A percentile compares a stretch with the other conserved stretches of the same genome.
Evolutionary conservation across 2,329 filamentous ascomycete genomes (phyloP).

Genomic region (Xylariales sp.): DNA sequence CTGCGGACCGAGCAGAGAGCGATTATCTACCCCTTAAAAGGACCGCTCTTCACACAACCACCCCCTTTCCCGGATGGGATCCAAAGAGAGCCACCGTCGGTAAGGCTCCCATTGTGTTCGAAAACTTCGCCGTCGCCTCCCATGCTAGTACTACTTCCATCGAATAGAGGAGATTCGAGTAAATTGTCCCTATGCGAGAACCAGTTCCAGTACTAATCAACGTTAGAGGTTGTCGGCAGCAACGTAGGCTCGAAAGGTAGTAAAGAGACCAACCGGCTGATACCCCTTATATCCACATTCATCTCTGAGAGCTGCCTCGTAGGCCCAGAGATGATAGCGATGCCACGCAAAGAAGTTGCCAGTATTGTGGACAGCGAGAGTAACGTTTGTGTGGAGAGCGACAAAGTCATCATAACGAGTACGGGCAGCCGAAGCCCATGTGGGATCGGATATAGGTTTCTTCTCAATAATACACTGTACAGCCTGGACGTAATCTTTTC

Average conservation of each 20-base stretch:
- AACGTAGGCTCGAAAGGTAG: background rate
- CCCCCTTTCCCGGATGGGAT: slow-evolving; percentile 3
- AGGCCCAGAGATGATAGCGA: slow-evolving; percentile 5
- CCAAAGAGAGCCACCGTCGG: background rate
- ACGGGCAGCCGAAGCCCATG: background rate
- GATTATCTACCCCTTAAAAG: slow-evolving; percentile 1
- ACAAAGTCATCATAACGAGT: slow-evolving; percentile 7
- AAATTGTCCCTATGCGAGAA: slow-evolving; percentile 4
- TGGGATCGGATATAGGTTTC: slow-evolving; percentile 3
- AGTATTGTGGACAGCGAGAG: background rate
- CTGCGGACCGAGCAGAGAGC: background rate
- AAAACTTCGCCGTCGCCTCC: slow-evolving; percentile 6
- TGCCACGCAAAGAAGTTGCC: slow-evolving; percentile 9
- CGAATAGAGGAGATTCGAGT: slow-evolving; percentile 1
- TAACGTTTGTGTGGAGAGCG: slow-evolving; percentile 5
- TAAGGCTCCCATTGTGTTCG: background rate
- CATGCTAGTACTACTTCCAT: background rate
- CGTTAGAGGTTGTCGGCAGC: background rate
- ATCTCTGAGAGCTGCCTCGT: background rate
- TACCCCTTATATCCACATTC: slow-evolving; percentile 7
- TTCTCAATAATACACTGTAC: background rate
- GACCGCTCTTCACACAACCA: slow-evolving; percentile 2
- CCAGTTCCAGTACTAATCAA: slow-evolving; percentile 5
- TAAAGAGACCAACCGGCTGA: background rate
- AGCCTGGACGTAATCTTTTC: background rate